Conservation (phyloP, 2,329 filamentous ascomycete species). For the Sphaerostilbella broomeana region DNA sequence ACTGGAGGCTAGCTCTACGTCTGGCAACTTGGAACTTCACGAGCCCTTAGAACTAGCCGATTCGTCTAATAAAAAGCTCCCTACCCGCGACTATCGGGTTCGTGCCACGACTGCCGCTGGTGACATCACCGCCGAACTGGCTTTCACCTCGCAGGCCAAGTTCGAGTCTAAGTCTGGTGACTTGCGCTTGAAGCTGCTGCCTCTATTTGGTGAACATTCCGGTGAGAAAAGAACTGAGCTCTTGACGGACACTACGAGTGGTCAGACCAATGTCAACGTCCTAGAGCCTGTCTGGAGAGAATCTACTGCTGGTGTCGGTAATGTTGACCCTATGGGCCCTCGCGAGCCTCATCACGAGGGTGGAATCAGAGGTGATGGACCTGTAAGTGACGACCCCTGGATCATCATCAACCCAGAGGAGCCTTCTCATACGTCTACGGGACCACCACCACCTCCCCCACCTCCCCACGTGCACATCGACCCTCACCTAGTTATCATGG, state of each 20-base stretch:
- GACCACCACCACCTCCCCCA: too few relatives aligned
- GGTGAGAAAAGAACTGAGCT: constrained; percentile 27
- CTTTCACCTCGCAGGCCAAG: constrained; percentile 31
- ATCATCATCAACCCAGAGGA: constrained; percentile 14
- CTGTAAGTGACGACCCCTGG: constrained; percentile 17
- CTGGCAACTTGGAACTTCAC: constrained; percentile 35
- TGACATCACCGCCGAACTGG: constrained; percentile 32
- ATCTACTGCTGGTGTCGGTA: not conserved
- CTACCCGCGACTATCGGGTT: constrained; percentile 41
- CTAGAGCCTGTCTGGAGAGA: constrained; percentile 39
- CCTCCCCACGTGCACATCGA: constrained; percentile 2
- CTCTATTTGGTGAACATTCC: constrained; percentile 31
- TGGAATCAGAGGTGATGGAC: not conserved
- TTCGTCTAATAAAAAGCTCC: constrained; percentile 26
- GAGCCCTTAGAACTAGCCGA: constrained; percentile 32
- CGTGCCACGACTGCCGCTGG: constrained; percentile 40
- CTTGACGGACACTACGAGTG: constrained; percentile 39
- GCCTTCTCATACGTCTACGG: not conserved
- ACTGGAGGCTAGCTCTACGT: constrained; percentile 36
- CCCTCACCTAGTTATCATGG: constrained; percentile 2
- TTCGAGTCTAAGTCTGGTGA: constrained; percentile 37
- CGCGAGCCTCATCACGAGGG: constrained; percentile 6
- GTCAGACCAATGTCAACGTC: constrained; percentile 32
- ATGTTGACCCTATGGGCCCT: constrained; percentile 1
- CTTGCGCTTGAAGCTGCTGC: constrained; percentile 35